Conservation (phyloP, 495 filamentous ascomycete genomes). For the Tuber indicum region DNA sequence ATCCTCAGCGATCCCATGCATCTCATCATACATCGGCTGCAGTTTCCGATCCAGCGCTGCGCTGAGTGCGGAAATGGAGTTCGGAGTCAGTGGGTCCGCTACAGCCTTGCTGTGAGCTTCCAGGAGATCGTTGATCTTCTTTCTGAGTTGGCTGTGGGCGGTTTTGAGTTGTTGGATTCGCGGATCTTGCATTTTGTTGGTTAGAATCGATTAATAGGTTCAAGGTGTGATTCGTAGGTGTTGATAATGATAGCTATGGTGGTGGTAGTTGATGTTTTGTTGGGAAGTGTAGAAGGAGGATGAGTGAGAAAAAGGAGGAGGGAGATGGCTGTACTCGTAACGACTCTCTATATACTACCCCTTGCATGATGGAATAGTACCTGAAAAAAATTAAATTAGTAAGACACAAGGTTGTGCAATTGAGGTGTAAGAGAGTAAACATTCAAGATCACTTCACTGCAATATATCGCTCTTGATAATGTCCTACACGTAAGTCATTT, state of each 20-base stretch:
- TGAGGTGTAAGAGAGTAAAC: neutral
- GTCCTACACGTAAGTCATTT: neutral
- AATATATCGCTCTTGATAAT: no score
- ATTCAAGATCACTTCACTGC: neutral
- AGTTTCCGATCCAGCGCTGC: no score
- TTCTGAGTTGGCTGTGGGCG: neutral
- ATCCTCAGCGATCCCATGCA: no score
- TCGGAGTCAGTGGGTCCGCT: neutral
- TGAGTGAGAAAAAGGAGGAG: no score
- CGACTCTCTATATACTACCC: neutral
- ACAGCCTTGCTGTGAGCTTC: neutral
- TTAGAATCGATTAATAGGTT: no score
- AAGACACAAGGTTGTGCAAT: neutral
- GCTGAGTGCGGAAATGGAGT: neutral
- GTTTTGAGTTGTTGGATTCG: neutral
- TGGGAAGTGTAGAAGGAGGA: neutral
- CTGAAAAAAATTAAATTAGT: neutral
- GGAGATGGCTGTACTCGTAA: neutral
- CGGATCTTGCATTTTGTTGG: no score
- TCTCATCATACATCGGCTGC: no score
- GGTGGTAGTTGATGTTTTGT: neutral
- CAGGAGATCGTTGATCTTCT: neutral
- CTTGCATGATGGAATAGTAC: neutral
- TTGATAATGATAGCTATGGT: neutral
- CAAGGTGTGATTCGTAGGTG: no score